Evolutionary conservation across 2,329 filamentous ascomycete genomes (phyloP).

Genomic region (Venturia pyrina): DNA sequence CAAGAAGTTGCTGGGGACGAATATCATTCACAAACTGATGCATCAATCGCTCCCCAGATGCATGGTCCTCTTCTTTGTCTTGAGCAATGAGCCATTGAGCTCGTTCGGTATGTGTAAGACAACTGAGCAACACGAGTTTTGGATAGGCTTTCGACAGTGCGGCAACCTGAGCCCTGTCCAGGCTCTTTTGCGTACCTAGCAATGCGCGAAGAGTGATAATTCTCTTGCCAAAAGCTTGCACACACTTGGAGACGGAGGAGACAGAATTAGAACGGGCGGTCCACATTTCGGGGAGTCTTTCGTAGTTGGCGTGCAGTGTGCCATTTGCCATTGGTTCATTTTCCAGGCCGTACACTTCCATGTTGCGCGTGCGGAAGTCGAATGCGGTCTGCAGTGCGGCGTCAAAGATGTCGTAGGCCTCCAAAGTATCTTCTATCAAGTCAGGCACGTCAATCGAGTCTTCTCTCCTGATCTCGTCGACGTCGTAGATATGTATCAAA

Average conservation of each 20-base stretch:
- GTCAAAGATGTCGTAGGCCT: conserved; percentile 68
- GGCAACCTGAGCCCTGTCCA: background rate
- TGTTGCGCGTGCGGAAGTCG: conserved; percentile 62
- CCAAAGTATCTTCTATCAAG: conserved; percentile 34
- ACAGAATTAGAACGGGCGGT: conserved; percentile 53
- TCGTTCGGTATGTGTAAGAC: conserved; percentile 49
- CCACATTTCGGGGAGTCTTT: conserved; percentile 71
- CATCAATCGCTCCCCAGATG: conserved; percentile 39
- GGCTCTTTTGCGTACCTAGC: background rate
- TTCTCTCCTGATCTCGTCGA: conserved; percentile 62
- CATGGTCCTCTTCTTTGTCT: conserved; percentile 36
- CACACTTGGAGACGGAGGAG: conserved; percentile 19
- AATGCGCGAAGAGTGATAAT: background rate
- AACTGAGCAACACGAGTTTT: conserved; percentile 46
- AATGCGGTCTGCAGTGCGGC: conserved; percentile 53
- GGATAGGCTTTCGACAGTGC: background rate
- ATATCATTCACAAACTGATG: conserved; percentile 29
- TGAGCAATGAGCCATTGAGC: conserved; percentile 48
- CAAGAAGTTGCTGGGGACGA: conserved; percentile 32
- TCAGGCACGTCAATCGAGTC: conserved; percentile 47
- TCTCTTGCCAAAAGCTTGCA: background rate
- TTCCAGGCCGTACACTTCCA: conserved; percentile 61
- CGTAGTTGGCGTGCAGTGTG: conserved; percentile 45
- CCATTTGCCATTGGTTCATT: conserved; percentile 48
- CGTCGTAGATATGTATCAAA: conserved; percentile 68